Base-by-base conservation (phyloP, 495 filamentous ascomycete genomes). In the Lindgomyces ingoldianus region DNA sequence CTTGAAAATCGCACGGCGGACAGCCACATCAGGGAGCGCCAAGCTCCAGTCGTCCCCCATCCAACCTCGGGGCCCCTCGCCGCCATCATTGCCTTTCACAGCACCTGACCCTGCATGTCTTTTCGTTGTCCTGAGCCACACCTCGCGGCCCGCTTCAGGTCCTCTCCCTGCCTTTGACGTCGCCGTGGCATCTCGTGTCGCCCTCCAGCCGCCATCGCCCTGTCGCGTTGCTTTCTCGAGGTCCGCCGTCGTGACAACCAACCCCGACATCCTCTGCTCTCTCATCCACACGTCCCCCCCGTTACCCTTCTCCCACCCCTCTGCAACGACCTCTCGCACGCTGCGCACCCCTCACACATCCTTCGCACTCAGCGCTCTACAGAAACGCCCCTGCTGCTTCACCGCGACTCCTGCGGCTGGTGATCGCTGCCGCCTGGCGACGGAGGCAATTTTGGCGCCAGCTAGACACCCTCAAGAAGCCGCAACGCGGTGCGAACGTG, bases 371-470 rank as follows among this genome's bases (percentile, higher is more conserved):
- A 22, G 24, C 57, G 9, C 33, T 52, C 19, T 21, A n/a, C 42
- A 10, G 16, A 41, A 42, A 21, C 49, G 19, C 30, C 47, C 45
- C 24, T 22, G 26, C 41, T 27, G 33, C 52, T 42, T 9, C 18
- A n/a, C 53, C 55, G 29, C 55, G 48, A 41, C 41, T n/a, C 27
- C 49, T 27, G 48, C 26, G 6, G 33, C 22, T 29, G 21, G 57
- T 42, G 54, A 36, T 64, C 60, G 60, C 65, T 70, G 62, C 44
- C 62, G 62, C 67, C 62, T 65, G 53, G 47, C n/a, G n/a, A n/a
- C n/a, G n/a, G n/a, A n/a, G 33, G 30, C 49, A 29, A 41, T 47
- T 27, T 52, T 36, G 36, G 61, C 27, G 22, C 24, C 49, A 57
- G 54, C 61, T 61, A 11, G 16, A 36, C 61, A 24, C 46, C 21